These are phyloP conservation scores for Termitomyces bulborhizus DNA, from an alignment of 768 basidiomycete genomes.

Conservation along the genomic window DNA sequence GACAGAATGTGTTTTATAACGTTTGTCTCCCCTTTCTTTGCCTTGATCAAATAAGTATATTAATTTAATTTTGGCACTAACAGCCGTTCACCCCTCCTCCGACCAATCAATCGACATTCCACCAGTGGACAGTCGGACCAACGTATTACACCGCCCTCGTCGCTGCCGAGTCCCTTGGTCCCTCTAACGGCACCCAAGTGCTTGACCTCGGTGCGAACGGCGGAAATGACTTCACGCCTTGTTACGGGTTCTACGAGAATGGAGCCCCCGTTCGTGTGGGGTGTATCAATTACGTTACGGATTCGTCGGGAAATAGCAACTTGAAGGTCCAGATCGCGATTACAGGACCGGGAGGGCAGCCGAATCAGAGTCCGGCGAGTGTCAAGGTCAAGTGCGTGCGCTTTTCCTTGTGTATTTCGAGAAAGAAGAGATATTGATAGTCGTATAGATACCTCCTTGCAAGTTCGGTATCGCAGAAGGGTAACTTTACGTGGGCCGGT, in stretches of 20 bases:
- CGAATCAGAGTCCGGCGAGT: constrained; percentile 26
- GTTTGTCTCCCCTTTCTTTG: constrained; percentile 40
- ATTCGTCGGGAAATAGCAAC: constrained; percentile 47
- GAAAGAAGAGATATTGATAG: background rate
- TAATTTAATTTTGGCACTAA: constrained; percentile 22
- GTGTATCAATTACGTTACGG: constrained; percentile 68
- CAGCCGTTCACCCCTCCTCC: constrained; percentile 15
- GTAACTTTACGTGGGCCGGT: constrained; percentile 57
- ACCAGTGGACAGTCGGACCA: constrained; percentile 70
- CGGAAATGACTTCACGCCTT: constrained; percentile 43
- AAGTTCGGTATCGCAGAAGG: constrained; percentile 42
- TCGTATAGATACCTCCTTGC: constrained; percentile 31
- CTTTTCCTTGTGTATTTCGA: background rate
- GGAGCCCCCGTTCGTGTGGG: constrained; percentile 53
- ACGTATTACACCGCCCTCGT: constrained; percentile 69
- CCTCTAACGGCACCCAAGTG: constrained; percentile 54
- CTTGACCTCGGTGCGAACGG: constrained; percentile 53
- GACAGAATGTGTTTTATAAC: constrained; percentile 62
- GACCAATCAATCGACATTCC: constrained; percentile 46
- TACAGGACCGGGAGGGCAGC: constrained; percentile 20
- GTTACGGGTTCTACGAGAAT: constrained; percentile 73
- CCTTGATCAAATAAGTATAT: constrained; percentile 15
- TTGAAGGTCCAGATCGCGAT: constrained; percentile 46
- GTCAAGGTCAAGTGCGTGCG: constrained; percentile 48
- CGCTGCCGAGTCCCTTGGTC: constrained; percentile 63